Evolutionary conservation across 352 stramenopile genomes (phyloP), one percentile per base, ranked within the genome.

Genomic region (Pythium aristosporum): DNA sequence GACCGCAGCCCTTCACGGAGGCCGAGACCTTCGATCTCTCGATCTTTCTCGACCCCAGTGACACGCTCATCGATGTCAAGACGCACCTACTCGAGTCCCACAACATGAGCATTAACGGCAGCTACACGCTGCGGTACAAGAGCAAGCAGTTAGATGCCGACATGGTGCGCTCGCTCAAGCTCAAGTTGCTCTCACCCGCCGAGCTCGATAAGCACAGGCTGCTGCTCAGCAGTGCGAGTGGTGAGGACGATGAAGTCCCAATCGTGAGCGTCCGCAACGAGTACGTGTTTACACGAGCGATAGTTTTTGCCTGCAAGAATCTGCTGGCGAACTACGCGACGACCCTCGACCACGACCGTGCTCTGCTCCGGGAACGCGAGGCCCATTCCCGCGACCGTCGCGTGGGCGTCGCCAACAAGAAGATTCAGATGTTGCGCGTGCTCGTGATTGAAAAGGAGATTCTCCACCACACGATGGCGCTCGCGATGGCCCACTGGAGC

Each of bases 401-500:
- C 18, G 23, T 32, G 5, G 54, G 49, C 6, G 41, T 56, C 15
- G 65, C 47, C 8, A 37, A 59, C 43, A 61, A 43, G 6, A 52
- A 49, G 21, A 30, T 69, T 1, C 70, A 90, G 7, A 69, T 86
- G 0, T 57, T 75, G n/a, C 75, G 73, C 30, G 67, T 71, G 15
- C 67, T 90, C 1, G 59, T 86, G 48, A 65, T 82, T 53, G 81
- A 90, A 64, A 90, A 90, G 51, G 57, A 79, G 42, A 86, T 88
- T 55, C 55, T 90, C 15, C 69, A 80, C 25, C 56, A 87, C 61
- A 75, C 79, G 13, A 72, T 86, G 58, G 57, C 75, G 15, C 63
- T 86, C 15, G 77, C 69, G 16, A 47, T 76, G 52, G 60, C 76
- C 21, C 65, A 82, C 34, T 90, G 81, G 81, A 69, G 64, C 32